Base-by-base conservation (phyloP, 768 basidiomycete genomes). In the Tephrocybe sp. region DNA sequence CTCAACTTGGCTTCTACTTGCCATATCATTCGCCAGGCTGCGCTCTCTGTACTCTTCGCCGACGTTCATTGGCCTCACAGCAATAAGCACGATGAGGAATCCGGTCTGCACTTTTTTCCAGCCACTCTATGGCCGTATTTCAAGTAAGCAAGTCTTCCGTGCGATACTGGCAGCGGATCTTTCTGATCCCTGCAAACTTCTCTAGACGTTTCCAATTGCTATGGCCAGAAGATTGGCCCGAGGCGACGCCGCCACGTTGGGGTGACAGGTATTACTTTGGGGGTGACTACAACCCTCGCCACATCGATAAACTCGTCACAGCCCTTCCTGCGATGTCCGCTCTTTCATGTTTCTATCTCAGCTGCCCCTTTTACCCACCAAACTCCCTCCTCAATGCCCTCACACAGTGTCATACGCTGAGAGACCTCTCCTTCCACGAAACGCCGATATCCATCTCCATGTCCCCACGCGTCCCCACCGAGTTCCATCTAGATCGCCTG, bases 171-270 rank as follows among this genome's bases (percentile, higher is more conserved):
- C 4, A 21, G 20, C 20, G 38, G 17, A 39, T 39, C 38, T 6
- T 39, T 18, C 12, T 39, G 38, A 39, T 39, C n/a, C 38, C n/a
- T 39, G 18, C 42, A 48, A 30, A 30, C 28, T 30, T 30, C n/a
- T 23, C 25, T 30, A 74, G 74, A 54, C 63, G 58, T 20, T 68
- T 76, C 30, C 60, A 65, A 45, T 57, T 76, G 3, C 62, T 69
- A 36, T 76, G 74, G 74, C 74, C 74, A 10, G 74, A 75, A 53
- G 68, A 73, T 42, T 75, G 74, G 74, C 69, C 71, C 3, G 74
- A 76, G 42, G 57, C 70, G 10, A 60, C 62, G 4, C 73, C 71
- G 6, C 71, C 73, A 1, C 65, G 66, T n/a, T 73, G 69, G 69
- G 74, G 72, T 34, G 66, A 69, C 45, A 66, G 64, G 38, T 68